phyloP scores from a whole-genome alignment of 139 green algal genomes.

The Tetratostichococcus sp. region DNA sequence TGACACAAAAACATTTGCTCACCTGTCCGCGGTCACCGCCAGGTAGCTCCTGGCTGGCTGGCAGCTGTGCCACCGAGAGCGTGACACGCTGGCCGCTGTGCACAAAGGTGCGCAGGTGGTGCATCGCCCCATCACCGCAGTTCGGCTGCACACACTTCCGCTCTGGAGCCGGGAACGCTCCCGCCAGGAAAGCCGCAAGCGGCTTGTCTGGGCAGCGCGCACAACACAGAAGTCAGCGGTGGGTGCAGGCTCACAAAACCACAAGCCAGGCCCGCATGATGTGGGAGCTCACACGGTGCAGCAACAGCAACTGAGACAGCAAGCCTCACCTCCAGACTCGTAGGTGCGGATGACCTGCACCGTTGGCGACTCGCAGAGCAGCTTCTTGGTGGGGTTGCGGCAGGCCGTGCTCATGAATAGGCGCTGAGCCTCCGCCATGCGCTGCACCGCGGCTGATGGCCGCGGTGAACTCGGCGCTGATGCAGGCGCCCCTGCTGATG shows the following conservation, averaged over 20 bases:
- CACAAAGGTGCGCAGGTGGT: constrained; percentile 69
- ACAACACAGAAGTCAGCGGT: too few species aligned
- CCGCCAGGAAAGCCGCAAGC: constrained; percentile 59
- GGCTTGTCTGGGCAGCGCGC: constrained; percentile 65
- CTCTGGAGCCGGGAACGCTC: constrained; percentile 11
- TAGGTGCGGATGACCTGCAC: constrained; percentile 31
- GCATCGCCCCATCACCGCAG: constrained; percentile 54
- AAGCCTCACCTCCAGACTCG: not conserved
- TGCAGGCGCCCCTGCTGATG: constrained; percentile 5
- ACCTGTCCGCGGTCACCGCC: constrained; percentile 45
- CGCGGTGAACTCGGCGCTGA: not conserved
- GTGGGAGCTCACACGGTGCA: too few species aligned
- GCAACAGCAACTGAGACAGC: too few species aligned
- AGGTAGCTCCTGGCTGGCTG: constrained; percentile 45
- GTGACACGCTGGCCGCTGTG: constrained; percentile 59
- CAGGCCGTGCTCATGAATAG: constrained; percentile 53
- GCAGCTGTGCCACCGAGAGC: constrained; percentile 40
- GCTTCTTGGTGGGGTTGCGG: constrained; percentile 52
- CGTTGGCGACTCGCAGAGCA: constrained; percentile 62
- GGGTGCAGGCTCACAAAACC: too few species aligned
- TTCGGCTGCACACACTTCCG: constrained; percentile 42
- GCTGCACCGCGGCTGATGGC: not conserved
- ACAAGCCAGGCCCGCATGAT: too few species aligned
- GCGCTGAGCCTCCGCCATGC: constrained; percentile 24
- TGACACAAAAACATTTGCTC: not conserved